Conservation (phyloP, 2,329 filamentous ascomycete species). For the Mycosphaerella sp. region DNA sequence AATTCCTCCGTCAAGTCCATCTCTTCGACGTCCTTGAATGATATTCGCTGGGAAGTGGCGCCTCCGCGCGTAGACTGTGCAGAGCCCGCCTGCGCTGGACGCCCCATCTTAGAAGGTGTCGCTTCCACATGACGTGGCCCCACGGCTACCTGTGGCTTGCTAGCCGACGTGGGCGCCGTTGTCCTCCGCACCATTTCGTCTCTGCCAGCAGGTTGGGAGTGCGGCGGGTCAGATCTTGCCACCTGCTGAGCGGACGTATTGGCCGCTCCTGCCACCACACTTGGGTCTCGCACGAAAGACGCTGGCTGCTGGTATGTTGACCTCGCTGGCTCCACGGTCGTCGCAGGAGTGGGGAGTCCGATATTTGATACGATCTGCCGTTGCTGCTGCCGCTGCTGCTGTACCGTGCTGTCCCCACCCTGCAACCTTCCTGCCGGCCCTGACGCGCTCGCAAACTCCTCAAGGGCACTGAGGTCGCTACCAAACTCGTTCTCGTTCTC, state of each 20-base stretch:
- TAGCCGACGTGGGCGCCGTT: constrained; percentile 38
- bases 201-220: background rate
- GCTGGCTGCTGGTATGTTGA: background rate
- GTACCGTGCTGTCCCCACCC: background rate
- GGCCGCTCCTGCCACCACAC: background rate
- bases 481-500: constrained; percentile 8
- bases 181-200: constrained; percentile 41
- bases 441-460: background rate
- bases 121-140: constrained; percentile 1
- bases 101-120: constrained; percentile 13
- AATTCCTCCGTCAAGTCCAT: constrained; percentile 33
- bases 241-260: background rate
- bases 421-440: background rate
- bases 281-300: background rate
- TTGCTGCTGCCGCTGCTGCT: background rate
- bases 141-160: constrained; percentile 32
- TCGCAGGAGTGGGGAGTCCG: background rate
- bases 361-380: background rate
- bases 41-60: constrained; percentile 6
- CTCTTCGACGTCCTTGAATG: constrained; percentile 25
- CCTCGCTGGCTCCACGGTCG: background rate
- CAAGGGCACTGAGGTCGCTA: background rate
- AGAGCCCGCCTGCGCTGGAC: background rate
- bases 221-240: background rate
- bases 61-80: constrained; percentile 3